Conservation (phyloP, 768 basidiomycete species). For the Holtermannia corniformis region DNA sequence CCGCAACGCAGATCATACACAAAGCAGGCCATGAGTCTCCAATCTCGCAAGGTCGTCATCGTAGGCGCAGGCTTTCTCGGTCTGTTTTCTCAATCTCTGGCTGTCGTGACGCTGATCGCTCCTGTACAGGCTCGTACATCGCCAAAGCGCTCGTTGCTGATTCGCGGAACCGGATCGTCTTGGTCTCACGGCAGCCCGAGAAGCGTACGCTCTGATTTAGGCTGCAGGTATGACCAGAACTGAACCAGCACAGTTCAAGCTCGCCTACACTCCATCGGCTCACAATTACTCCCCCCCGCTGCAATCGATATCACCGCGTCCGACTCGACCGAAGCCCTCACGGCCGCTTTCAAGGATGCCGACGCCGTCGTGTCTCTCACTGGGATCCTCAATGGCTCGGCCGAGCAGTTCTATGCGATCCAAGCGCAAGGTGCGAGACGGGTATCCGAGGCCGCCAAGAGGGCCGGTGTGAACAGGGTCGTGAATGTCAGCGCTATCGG, state of each 20-base stretch:
- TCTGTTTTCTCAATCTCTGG: conserved; percentile 28
- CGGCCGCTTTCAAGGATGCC: conserved; percentile 50
- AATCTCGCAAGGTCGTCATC: conserved; percentile 42
- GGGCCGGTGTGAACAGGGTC: conserved; percentile 44
- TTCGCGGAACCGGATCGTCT: conserved; percentile 47
- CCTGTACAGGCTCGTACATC: conserved; percentile 54
- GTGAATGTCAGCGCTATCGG: conserved; percentile 58
- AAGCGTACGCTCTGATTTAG: conserved; percentile 38
- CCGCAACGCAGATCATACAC: neutral
- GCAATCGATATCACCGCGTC: conserved; percentile 50
- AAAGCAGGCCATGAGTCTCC: neutral
- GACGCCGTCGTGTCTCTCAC: conserved; percentile 58
- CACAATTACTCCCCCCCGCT: conserved; percentile 45
- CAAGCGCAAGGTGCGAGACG: conserved; percentile 61
- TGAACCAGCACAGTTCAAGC: conserved; percentile 31
- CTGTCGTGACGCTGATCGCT: neutral
- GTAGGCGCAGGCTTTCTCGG: conserved; percentile 54
- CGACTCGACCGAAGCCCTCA: conserved; percentile 37
- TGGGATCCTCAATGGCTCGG: conserved; percentile 55
- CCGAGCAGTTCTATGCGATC: conserved; percentile 51
- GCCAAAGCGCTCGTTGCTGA: conserved; percentile 48
- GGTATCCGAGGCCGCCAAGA: conserved; percentile 51
- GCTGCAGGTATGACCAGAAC: neutral
- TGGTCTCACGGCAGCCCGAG: conserved; percentile 55
- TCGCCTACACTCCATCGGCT: conserved; percentile 27